These are phyloP conservation scores for Physcomitrium patens DNA, from an alignment of 225 moss, liverwort and hornwort species.

Conservation along the genomic window DNA sequence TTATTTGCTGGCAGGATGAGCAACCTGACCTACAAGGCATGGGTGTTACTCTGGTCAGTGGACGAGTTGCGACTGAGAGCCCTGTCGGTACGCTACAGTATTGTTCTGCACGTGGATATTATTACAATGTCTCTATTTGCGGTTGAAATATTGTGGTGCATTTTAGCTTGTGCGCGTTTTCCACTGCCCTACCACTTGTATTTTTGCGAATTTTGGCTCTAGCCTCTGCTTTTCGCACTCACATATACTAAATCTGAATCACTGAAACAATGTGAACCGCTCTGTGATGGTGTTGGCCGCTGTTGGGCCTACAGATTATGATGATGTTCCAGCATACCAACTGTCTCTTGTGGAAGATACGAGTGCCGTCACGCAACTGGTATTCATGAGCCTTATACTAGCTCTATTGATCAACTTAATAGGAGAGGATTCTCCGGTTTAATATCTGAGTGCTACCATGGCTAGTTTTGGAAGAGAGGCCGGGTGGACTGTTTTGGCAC, in stretches of 20 bases:
- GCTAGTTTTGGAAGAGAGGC: slow-evolving; percentile 1
- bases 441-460: neutral
- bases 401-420: slow-evolving; percentile 2
- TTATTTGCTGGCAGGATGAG: slow-evolving; percentile 48
- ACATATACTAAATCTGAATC: neutral
- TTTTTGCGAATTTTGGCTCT: slow-evolving; percentile 1
- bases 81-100: slow-evolving; percentile 48
- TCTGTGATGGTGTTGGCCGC: slow-evolving; percentile 1
- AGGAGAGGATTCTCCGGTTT: slow-evolving; percentile 1
- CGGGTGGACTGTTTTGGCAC: neutral
- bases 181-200: neutral
- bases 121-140: slow-evolving; percentile 12
- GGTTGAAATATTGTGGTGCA: neutral
- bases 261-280: neutral
- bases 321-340: slow-evolving; percentile 94
- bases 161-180: neutral
- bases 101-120: neutral
- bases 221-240: neutral
- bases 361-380: slow-evolving; percentile 84
- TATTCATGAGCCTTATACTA: slow-evolving; percentile 38
- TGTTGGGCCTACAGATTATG: slow-evolving; percentile 68
- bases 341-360: slow-evolving; percentile 91
- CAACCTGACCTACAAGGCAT: slow-evolving; percentile 59
- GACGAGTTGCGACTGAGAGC: slow-evolving; percentile 58
- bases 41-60: slow-evolving; percentile 52